phyloP scores from a whole-genome alignment of 257 asterid species.

The Petunia secreta region DNA sequence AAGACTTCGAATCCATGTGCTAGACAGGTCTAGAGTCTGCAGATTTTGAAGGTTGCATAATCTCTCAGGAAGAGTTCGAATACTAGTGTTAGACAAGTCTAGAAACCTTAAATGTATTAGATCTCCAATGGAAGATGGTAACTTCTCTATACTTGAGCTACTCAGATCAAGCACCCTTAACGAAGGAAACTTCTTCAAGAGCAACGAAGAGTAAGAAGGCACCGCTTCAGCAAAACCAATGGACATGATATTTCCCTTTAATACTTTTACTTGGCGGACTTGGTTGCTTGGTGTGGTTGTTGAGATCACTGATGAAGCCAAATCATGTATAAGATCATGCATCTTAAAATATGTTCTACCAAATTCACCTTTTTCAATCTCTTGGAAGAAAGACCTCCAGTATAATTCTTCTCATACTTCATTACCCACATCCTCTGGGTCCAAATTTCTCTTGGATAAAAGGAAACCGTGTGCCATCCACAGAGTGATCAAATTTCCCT shows the following conservation, averaged over 20 bases:
- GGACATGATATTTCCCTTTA: not conserved
- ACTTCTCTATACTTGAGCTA: not conserved
- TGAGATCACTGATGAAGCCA: slow-evolving; percentile 22
- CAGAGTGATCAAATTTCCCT: slow-evolving; percentile 22
- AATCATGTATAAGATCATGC: slow-evolving; percentile 39
- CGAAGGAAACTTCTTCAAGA: not conserved
- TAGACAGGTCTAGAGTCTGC: slow-evolving; percentile 21
- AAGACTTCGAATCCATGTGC: no score
- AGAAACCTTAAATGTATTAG: slow-evolving; percentile 28
- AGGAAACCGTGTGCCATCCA: slow-evolving; percentile 45
- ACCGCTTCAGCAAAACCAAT: not conserved
- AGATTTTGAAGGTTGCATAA: slow-evolving; percentile 31
- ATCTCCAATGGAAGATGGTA: slow-evolving; percentile 13
- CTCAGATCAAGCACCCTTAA: slow-evolving; percentile 26
- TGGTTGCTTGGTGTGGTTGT: not conserved
- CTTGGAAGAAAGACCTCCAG: slow-evolving; percentile 33
- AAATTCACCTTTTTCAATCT: not conserved
- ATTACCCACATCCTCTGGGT: slow-evolving; percentile 38
- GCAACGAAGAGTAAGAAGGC: not conserved
- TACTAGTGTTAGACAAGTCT: slow-evolving; percentile 5
- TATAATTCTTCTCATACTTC: slow-evolving; percentile 37
- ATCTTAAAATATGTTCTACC: slow-evolving; percentile 23
- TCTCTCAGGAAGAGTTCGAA: slow-evolving; percentile 17
- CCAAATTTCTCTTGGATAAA: slow-evolving; percentile 25
- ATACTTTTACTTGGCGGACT: slow-evolving; percentile 24